Evolutionary conservation across 495 filamentous ascomycete genomes (phyloP).

Genomic region (Glarea lozoyensis): DNA sequence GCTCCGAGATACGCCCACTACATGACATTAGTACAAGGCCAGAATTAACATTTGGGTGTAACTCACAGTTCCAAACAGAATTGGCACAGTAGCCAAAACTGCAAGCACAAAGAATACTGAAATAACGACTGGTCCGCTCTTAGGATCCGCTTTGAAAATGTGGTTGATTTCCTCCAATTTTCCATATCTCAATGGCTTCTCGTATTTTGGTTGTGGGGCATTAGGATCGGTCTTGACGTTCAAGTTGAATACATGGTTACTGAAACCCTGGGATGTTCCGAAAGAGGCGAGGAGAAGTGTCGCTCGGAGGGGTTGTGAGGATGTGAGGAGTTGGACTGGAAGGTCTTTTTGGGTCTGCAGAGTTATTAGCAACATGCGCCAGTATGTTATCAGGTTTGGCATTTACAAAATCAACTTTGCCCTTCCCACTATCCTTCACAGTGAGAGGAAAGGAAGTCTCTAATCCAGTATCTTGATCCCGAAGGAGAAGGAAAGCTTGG

Average conservation of each 20-base stretch:
- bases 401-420: constrained; percentile 71
- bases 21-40: constrained; percentile 8
- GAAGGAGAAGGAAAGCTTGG: constrained; percentile 82
- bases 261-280: constrained; percentile 59
- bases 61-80: constrained; percentile 62
- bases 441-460: constrained; percentile 84
- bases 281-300: constrained; percentile 81
- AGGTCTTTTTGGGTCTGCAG: constrained; percentile 79
- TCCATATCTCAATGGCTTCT: constrained; percentile 68
- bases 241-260: constrained; percentile 58
- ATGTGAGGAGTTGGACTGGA: constrained; percentile 68
- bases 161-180: constrained; percentile 81
- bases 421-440: constrained; percentile 83
- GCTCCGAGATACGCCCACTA: constrained; percentile 77
- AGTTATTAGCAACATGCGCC: constrained; percentile 21
- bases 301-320: constrained; percentile 58
- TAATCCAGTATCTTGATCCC: constrained; percentile 62
- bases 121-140: constrained; percentile 74
- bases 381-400: background rate
- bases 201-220: constrained; percentile 48
- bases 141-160: constrained; percentile 72
- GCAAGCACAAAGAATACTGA: constrained; percentile 67
- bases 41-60: constrained; percentile 9
- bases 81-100: constrained; percentile 61
- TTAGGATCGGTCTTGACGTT: constrained; percentile 42